Evolutionary conservation across 305 asterid species (phyloP), one percentile per base, ranked within the genome.

Genomic region (Ilex paraguariensis): DNA sequence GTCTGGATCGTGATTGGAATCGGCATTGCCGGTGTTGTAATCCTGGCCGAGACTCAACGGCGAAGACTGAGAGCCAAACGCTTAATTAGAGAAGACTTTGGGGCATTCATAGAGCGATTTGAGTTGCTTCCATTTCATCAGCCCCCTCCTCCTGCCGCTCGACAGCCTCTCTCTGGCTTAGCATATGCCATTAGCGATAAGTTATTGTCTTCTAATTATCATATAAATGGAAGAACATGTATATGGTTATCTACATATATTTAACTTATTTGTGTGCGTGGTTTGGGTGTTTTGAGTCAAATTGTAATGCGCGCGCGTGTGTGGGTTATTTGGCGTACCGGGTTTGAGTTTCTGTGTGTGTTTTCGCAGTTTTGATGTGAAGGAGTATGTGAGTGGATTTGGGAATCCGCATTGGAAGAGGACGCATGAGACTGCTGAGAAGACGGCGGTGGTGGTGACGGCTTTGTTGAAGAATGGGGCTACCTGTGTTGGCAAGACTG

Each of bases 111-210:
- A 21, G 84, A 84, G 56, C 88, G 86, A 42, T 79, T 93, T 45
- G 84, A 87, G 77, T 81, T 93, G 46, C 78, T 73, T 30, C 95
- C 99, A 13, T 87, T 79, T 69, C 83, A 95, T 76, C 96, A 86
- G 72, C 97, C 96, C 0, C 95, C 96, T 61, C 99, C 97, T 17
- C 99, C 99, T 1, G 95, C 99, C n/a, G 86, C 97, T 66, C 86
- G 81, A 31, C 94, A 83, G 21, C 74, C 81, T 17, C 87, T 93
- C 58, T 63, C 95, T 56, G 89, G 78, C 50, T 85, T 93, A 68
- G 74, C 87, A 58, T 93, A 90, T 64, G 92, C 99, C 71, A 62
- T 93, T 59, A 84, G 70, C 56, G 99, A 93, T 84, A 83, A 83
- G 98, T 92, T 44, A 59, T 61, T 61, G 16, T 52, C n/a, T 14